phyloP scores from a whole-genome alignment of 2,329 filamentous ascomycete species.

The Monilinia fructicola region DNA sequence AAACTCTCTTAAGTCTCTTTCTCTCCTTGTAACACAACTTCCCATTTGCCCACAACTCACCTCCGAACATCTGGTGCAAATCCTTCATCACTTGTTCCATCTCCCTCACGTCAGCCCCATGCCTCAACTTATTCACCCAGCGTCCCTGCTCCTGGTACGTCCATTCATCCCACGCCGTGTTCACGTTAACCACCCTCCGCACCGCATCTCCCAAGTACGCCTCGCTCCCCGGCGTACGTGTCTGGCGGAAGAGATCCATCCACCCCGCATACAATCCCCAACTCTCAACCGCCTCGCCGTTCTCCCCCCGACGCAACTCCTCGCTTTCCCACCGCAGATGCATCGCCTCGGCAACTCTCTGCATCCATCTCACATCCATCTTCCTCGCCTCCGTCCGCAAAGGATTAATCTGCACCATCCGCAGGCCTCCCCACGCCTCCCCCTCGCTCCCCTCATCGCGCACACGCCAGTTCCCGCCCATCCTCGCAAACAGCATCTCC shows the following conservation, averaged over 20 bases:
- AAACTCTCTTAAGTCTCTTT: conserved; percentile 7
- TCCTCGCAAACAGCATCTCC: conserved; percentile 6
- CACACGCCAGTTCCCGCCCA: background rate
- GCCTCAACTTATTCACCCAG: background rate
- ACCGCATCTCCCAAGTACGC: conserved; percentile 3
- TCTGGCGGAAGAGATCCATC: conserved; percentile 14
- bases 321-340: conserved; percentile 6
- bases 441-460: background rate
- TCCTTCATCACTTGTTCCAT: conserved; percentile 19
- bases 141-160: background rate
- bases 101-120: background rate
- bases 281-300: background rate
- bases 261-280: conserved; percentile 3
- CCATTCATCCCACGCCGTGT: conserved; percentile 21
- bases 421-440: background rate
- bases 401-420: conserved; percentile 14
- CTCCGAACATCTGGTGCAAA: conserved; percentile 19
- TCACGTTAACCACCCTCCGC: background rate
- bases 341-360: conserved; percentile 17
- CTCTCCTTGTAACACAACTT: conserved; percentile 16
- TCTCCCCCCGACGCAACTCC: background rate
- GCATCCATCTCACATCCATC: conserved; percentile 23
- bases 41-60: conserved; percentile 25
- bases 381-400: conserved; percentile 13
- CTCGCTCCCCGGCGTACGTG: background rate